Percentiles rank a stretch among this genome's conserved stretches.
Evolutionary conservation across 108 stramenopile species (phyloP).

Genomic region (Craspedostauros australis): DNA sequence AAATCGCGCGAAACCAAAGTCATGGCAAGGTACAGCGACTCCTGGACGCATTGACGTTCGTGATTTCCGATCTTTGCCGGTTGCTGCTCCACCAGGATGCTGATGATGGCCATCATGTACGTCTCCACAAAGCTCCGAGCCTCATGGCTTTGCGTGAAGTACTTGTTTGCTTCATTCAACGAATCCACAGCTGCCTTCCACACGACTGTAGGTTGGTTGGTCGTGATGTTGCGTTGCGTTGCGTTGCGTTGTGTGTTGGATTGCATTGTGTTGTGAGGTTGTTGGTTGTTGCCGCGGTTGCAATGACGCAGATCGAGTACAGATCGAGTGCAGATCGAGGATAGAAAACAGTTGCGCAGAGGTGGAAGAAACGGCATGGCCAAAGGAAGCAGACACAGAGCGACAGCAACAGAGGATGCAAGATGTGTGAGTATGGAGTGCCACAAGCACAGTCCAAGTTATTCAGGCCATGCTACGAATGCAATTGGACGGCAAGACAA

Average conservation of each 20-base stretch:
- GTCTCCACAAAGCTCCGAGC: conserved; percentile 64
- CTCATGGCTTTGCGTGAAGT: conserved; percentile 20
- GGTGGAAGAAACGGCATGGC: too few species aligned
- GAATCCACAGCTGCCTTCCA: conserved; percentile 80
- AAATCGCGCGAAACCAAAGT: conserved; percentile 61
- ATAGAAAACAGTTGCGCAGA: too few species aligned
- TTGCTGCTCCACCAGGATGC: conserved; percentile 79
- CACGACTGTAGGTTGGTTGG: too few species aligned
- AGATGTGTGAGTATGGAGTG: conserved; percentile 1
- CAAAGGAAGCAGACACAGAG: too few species aligned
- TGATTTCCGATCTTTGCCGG: conserved; percentile 60
- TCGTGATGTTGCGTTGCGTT: too few species aligned
- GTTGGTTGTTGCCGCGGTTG: too few species aligned
- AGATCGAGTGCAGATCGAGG: too few species aligned
- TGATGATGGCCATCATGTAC: conserved; percentile 69
- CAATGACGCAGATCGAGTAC: too few species aligned
- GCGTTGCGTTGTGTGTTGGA: too few species aligned
- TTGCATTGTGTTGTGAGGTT: too few species aligned
- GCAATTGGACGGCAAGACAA: too few species aligned
- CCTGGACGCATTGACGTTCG: conserved; percentile 80
- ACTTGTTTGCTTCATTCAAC: conserved; percentile 38
- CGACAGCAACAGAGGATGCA: not conserved
- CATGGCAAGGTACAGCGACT: conserved; percentile 49
- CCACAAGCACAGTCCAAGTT: not conserved
- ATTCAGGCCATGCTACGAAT: not conserved